Base-by-base conservation (phyloP, 495 filamentous ascomycete genomes). In the Chaetomium tenue region DNA sequence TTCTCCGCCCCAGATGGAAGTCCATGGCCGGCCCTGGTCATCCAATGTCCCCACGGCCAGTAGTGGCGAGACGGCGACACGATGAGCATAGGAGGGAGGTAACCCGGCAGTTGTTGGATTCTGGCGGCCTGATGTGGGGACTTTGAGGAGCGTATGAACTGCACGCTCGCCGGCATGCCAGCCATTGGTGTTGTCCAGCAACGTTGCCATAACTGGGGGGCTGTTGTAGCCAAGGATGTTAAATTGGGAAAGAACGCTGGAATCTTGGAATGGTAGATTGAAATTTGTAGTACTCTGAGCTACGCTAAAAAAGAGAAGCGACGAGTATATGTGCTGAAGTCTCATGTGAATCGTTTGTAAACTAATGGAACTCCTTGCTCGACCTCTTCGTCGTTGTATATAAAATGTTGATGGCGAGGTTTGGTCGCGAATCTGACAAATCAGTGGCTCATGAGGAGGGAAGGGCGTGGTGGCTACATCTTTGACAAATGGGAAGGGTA, bases 31-130 rank as follows among this genome's bases (percentile, higher is more conserved):
- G 7, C 83, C 84, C 42, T 86, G 58, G 4, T 71, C 67, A 68
- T 92, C 91, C 3, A 91, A 65, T 0, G 88, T 79, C 0, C 88
- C 91, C n/a, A 92, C 71, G 2, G 88, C 89, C 5, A 92, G 72
- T 9, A 92, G 77, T 0, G 89, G 87, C 4, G 85, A 86, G 5
- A 65, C 68, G 44, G 78, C 75, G 11, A 91, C 77, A 53, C 88
- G 73, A 57, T 79, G 77, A 11, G 73, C 81, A 12, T 84, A 84
- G 26, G 81, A 73, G 9, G 77, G 76, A 37, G 81, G 84, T 1
- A 90, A 75, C 61, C 81, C 82, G 3, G 79, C 75, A 18, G 79
- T 75, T 2, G 87, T 90, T 0, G 89, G 89, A 70, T 92, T 90
- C 46, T 83, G 78, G 28, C 69, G 61, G 23, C 28, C 46, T 26